Conservation (phyloP, 345 rosid genomes). For the Moricandia arvensis region DNA sequence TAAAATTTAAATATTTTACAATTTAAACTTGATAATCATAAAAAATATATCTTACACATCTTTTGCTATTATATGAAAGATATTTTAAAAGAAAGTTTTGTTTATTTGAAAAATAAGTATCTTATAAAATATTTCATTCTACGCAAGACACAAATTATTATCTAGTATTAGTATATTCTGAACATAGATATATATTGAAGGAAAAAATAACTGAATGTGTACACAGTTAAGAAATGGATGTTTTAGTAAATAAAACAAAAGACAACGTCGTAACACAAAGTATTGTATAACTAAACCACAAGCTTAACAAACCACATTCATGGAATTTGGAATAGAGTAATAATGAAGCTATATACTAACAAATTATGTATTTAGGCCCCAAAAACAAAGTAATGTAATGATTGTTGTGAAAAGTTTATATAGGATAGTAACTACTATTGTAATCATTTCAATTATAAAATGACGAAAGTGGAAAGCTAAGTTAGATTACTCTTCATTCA, state of each 20-base stretch:
- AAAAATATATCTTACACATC: too few relatives aligned
- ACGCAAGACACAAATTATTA: too few relatives aligned
- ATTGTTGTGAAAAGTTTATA: neutral
- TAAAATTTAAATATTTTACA: too few relatives aligned
- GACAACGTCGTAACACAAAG: neutral
- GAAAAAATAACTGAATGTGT: neutral
- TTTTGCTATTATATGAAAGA: too few relatives aligned
- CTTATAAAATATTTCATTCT: too few relatives aligned
- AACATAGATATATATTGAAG: neutral
- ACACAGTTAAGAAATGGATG: neutral
- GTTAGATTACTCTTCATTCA: slow-evolving; percentile 2
- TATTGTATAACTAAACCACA: neutral
- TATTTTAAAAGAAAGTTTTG: too few relatives aligned
- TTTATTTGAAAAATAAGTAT: too few relatives aligned
- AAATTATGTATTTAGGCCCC: slow-evolving; percentile 1
- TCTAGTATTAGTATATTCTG: neutral
- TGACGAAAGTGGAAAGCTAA: slow-evolving; percentile 28
- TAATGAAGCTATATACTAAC: slow-evolving; percentile 7
- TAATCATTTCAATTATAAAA: neutral
- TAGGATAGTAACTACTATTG: slow-evolving; percentile 6
- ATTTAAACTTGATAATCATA: too few relatives aligned
- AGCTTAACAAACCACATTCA: slow-evolving; percentile 2
- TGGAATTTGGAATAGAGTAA: slow-evolving; percentile 9
- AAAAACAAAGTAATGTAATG: neutral
- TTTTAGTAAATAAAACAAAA: neutral